Conservation (phyloP, 805 yeast species). For the Monosporozyma siamensis region DNA sequence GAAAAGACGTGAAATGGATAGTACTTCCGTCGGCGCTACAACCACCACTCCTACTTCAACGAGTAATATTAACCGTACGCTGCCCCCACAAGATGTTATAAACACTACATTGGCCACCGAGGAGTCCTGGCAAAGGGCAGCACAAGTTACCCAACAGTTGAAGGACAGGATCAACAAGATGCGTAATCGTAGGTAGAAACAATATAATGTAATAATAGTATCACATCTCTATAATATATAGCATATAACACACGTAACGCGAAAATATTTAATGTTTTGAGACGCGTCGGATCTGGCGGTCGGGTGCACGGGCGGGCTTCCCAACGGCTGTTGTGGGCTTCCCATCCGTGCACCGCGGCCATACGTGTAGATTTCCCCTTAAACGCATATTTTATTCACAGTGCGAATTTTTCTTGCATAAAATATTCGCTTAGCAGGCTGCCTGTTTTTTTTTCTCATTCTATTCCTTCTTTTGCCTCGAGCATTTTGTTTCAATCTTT, state of each 20-base stretch:
- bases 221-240: background rate
- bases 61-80: no score
- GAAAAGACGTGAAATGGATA: no score
- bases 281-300: background rate
- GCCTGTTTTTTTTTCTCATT: background rate
- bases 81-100: background rate
- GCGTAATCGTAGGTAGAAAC: slow-evolving; percentile 50
- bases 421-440: slow-evolving; percentile 1
- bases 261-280: background rate
- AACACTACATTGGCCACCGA: slow-evolving; percentile 31
- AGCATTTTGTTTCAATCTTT: background rate
- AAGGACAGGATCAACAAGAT: slow-evolving; percentile 82
- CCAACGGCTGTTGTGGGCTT: background rate
- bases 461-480: background rate
- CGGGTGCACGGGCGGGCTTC: background rate
- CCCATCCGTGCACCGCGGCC: background rate
- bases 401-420: background rate
- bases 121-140: slow-evolving; percentile 78
- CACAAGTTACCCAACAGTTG: slow-evolving; percentile 77
- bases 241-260: no score
- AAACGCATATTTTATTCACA: slow-evolving; percentile 8
- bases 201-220: background rate
- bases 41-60: no score
- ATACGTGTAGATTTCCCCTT: background rate
- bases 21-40: background rate